These are phyloP conservation scores for Tulasnella sp. DNA, from an alignment of 768 basidiomycete genomes.

Conservation along the genomic window DNA sequence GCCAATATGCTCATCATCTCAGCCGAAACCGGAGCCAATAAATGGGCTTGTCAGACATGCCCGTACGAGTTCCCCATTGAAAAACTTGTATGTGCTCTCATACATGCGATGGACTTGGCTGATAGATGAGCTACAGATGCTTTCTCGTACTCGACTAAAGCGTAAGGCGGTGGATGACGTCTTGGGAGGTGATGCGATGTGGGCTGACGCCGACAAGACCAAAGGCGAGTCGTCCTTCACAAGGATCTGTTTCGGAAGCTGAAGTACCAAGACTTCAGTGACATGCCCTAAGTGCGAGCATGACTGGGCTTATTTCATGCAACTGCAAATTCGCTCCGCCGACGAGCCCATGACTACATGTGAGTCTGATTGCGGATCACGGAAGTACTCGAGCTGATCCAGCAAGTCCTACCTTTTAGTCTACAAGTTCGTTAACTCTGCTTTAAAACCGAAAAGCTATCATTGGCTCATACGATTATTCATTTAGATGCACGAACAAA, in stretches of 20 bases:
- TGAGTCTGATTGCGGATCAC: constrained; percentile 21
- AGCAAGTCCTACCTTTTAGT: not conserved
- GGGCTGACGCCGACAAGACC: constrained; percentile 87
- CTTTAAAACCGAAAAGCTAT: not conserved
- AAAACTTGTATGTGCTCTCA: constrained; percentile 46
- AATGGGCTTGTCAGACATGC: constrained; percentile 89
- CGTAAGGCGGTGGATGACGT: constrained; percentile 95
- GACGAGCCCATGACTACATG: constrained; percentile 79
- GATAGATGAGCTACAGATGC: constrained; percentile 52
- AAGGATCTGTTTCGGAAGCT: not conserved
- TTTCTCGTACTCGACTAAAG: constrained; percentile 71
- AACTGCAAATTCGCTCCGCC: constrained; percentile 89
- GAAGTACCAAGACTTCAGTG: constrained; percentile 28
- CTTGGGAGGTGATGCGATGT: constrained; percentile 83
- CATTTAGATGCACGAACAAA: constrained; percentile 14
- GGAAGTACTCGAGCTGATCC: not conserved
- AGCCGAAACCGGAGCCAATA: constrained; percentile 68
- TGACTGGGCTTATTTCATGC: constrained; percentile 82
- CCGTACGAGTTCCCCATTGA: constrained; percentile 91
- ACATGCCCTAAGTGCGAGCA: constrained; percentile 74
- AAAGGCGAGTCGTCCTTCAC: constrained; percentile 40
- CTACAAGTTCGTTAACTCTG: constrained; percentile 11
- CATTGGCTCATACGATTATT: not conserved
- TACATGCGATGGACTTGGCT: not conserved
- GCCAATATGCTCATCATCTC: constrained; percentile 77